phyloP scores from a whole-genome alignment of 345 rosid species.

The Populus alba region DNA sequence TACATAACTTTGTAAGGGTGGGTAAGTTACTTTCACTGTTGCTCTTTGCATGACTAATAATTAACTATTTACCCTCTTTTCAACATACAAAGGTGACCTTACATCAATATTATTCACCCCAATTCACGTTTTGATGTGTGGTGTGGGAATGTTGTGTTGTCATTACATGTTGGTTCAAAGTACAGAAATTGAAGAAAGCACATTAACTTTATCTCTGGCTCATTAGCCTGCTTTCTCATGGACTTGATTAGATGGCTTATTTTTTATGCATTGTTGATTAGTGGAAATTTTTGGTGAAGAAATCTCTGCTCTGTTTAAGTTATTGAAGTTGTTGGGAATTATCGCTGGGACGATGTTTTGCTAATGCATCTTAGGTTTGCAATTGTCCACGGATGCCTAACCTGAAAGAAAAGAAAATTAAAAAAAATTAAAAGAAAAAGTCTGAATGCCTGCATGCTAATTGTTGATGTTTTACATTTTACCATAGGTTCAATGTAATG shows the following conservation, averaged over 20 bases:
- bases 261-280: background rate
- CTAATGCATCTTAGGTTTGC: background rate
- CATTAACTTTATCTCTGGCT: background rate
- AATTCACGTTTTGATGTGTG: background rate
- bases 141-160: background rate
- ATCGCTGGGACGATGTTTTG: background rate
- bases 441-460: background rate
- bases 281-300: background rate
- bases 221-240: conserved; percentile 5
- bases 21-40: background rate
- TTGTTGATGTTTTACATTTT: conserved; percentile 20
- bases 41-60: background rate
- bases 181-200: background rate
- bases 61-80: background rate
- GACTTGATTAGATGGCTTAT: background rate
- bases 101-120: background rate
- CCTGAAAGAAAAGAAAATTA: background rate
- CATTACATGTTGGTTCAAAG: background rate
- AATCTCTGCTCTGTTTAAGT: background rate
- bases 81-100: background rate
- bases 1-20: background rate
- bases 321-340: background rate
- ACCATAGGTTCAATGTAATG: conserved; percentile 84
- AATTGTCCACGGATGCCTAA: conserved; percentile 1
- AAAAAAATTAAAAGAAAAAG: too few relatives aligned